Base-by-base conservation (phyloP, 2,329 filamentous ascomycete species). In the Trichoderma sp. region DNA sequence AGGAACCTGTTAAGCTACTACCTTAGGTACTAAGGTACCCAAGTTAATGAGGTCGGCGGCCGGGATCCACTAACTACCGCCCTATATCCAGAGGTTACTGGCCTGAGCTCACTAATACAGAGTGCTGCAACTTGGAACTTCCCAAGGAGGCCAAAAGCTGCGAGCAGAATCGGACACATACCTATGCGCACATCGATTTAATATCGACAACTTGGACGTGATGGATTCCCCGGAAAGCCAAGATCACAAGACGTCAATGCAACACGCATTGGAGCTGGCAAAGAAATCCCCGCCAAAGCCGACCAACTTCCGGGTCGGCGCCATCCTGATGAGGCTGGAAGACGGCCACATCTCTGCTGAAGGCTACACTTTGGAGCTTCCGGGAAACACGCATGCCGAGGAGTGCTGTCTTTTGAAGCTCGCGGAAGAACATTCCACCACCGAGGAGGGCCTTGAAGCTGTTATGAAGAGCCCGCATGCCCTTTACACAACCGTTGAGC, bases 381-480 rank as follows among this genome's bases (percentile, higher is more conserved):
- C 89, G 0, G 95, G 94, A 50, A 99, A 99, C 80, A 98, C 95
- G 0, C 95, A 99, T 76, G 95, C 95, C 4, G 95, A 99, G 77
- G 93, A 99, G 80, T 94, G 91, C 78, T 97, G 93, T 75, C 85
- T 99, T 67, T 80, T 89, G 58, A 98, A 99, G 78, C 85, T 89
- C 15, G 82, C 87, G 1, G 74, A 80, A 57, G 73, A 81, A 70
- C 76, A 86, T 66, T 75, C 75, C 2, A 80, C 84, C 0, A 68
- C 83, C 0, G 89, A 91, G 71, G 85, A 87, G 63, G 76, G 79
- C 0, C 83, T 93, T 5, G 80, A 86, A 1, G 68, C 71, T n/a
- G 69, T 72, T 19, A 76, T 80, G 37, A 71, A 71, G 5, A 71
- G 70, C 37, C 74, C 76, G 15, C 78, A 81, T 68, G 79, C 75